Base-by-base conservation (phyloP, 805 yeast genomes). In the Wickerhamomyces queroliae region DNA sequence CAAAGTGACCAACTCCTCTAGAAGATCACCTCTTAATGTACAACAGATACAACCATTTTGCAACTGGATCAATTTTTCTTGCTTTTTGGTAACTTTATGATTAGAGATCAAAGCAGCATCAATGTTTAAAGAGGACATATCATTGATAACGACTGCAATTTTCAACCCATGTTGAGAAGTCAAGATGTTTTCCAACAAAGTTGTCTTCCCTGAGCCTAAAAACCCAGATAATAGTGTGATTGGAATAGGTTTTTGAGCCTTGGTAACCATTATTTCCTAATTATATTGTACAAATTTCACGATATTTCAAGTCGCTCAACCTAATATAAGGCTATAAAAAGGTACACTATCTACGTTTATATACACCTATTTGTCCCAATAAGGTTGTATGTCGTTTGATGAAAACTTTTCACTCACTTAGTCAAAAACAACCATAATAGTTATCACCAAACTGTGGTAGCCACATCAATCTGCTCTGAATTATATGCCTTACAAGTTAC, bases 31-130 rank as follows among this genome's bases (percentile, higher is more conserved):
- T 37, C 75, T 56, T 32, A 70, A 57, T 1, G 74, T 69, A 44
- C 75, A 70, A 41, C 75, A 70, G 23, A 70, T 70, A 43, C 75
- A 70, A 6, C 75, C 75, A 42, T 70, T 70, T 44, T 69, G 74
- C 18, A 70, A 48, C 42, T 69, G 72, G 26, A 70, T 62, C 33
- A 70, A 45, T 41, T 69, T 67, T 43, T 70, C 74, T 40, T 69
- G 62, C 37, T 58, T 66, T 38, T 63, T 57, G 18, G 64, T 59
- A 19, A 67, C 65, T 30, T 58, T 63, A 48, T 69, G 72, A 35
- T 61, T 50, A 35, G 58, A 53, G 22, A 70, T 58, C 21, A 70
- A 49, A 3, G 62, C 53, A 2, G 73, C 73, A 48, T 70, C 75
- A 19, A 70, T 63, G 46, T 70, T 70, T 31, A 68, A 47, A 26